Percentiles rank a stretch among this genome's conserved stretches.
Evolutionary conservation across 768 basidiomycete genomes (phyloP).

Genomic region (Mycena venus): DNA sequence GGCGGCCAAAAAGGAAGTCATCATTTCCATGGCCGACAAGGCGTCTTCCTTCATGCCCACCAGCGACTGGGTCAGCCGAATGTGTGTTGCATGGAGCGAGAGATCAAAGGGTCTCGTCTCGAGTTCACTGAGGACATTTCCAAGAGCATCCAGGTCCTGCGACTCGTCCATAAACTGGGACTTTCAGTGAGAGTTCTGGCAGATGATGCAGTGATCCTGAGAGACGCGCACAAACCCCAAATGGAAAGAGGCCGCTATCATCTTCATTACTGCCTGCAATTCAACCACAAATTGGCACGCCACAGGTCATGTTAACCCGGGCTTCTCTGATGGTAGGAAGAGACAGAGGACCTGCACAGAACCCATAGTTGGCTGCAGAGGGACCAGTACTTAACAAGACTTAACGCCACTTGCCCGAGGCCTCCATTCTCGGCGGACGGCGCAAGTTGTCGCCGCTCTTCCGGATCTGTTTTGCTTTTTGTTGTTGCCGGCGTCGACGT

Average conservation of each 20-base stretch:
- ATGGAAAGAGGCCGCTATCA: not conserved
- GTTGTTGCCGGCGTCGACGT: slow-evolving; percentile 26
- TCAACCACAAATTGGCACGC: not conserved
- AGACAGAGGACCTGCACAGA: not conserved
- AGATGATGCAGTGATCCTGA: too few relatives aligned
- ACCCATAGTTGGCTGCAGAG: not conserved
- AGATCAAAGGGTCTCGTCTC: slow-evolving; percentile 72
- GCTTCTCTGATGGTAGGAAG: not conserved
- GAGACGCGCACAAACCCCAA: not conserved
- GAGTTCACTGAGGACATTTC: slow-evolving; percentile 69
- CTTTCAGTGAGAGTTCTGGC: too few relatives aligned
- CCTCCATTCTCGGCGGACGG: slow-evolving; percentile 30
- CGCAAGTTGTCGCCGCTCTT: slow-evolving; percentile 8
- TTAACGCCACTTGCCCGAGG: slow-evolving; percentile 14
- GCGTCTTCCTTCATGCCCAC: slow-evolving; percentile 72
- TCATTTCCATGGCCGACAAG: slow-evolving; percentile 74
- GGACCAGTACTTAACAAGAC: not conserved
- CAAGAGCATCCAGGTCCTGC: slow-evolving; percentile 74
- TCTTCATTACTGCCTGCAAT: not conserved
- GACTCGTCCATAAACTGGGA: slow-evolving; percentile 64
- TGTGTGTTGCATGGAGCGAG: slow-evolving; percentile 76
- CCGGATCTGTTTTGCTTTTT: slow-evolving; percentile 35
- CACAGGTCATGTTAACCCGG: not conserved
- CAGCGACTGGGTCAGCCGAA: slow-evolving; percentile 68
- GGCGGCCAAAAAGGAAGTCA: slow-evolving; percentile 71